Evolutionary conservation across 768 basidiomycete species (phyloP), one percentile per base, ranked within the genome.

Genomic region (Termitomyces sp.): DNA sequence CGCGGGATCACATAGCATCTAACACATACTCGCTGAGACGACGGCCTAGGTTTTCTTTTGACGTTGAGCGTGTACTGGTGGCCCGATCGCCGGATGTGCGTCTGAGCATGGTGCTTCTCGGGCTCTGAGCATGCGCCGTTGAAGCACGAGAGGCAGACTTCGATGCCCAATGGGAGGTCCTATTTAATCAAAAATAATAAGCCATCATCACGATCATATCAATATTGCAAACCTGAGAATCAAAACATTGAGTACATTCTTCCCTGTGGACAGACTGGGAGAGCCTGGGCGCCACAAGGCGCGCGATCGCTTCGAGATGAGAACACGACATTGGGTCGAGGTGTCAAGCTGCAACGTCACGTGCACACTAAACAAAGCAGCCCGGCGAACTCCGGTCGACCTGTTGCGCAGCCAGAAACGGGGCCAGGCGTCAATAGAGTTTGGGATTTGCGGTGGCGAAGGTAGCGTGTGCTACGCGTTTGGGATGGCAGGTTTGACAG

Each of bases 231-330:
- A 88, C 93, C 84, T 98, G 95, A 66, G 84, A 85, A 72, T 98
- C 95, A 69, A 98, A 99, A 68, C 96, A 99, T 59, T 95, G 94
- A 0, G 95, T 97, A 68, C 96, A 99, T 72, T 98, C 95, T 73
- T 97, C 93, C 8, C 95, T 76, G 65, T 95, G 87, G 0, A 94
- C 91, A 0, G 82, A 81, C 61, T 93, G 88, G 4, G 83, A 86
- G 0, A 88, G 73, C 50, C 72, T 81, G 0, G 92, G 91, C 0
- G 76, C 76, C 37, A 76, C 70, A 0, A 93, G 73, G 13, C 65
- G 73, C 49, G 76, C 68, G 22, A 91, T 70, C 24, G 79, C 72
- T 27, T 67, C 68, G 48, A 82, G 69, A 75, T 91, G 89, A 8
- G 76, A 63, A 71, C 88, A 89, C 57, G 74, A 61, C 76, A 78